A percentile compares a stretch with the other conserved stretches of the same genome.
These are phyloP conservation scores for Diaporthe citrichinensis DNA, from an alignment of 2,329 filamentous ascomycete species.

Conservation along the genomic window DNA sequence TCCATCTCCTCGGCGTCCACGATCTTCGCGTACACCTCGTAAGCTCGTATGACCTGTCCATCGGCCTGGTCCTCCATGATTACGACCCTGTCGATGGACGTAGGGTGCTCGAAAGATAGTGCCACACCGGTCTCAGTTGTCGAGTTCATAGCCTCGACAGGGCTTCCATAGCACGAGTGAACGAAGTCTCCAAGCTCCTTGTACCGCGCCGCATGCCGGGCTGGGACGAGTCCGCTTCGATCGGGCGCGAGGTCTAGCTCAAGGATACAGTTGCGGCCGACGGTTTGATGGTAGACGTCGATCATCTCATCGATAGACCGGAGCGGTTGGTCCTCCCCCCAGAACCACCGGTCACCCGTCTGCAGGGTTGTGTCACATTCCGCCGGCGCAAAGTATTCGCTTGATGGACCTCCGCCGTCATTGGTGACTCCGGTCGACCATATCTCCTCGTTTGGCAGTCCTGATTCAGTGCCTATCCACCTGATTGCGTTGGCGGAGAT, in stretches of 20 bases:
- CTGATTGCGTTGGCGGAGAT: constrained; percentile 44
- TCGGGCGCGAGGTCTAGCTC: constrained; percentile 47
- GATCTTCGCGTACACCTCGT: constrained; percentile 44
- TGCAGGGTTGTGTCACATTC: constrained; percentile 48
- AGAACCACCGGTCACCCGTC: constrained; percentile 47
- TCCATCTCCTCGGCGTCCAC: constrained; percentile 37
- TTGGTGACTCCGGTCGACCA: constrained; percentile 46
- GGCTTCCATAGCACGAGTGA: constrained; percentile 30
- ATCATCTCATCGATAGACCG: constrained; percentile 45
- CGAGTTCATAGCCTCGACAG: constrained; percentile 6
- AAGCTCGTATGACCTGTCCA: constrained; percentile 47
- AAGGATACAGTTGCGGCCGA: constrained; percentile 47
- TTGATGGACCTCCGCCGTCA: constrained; percentile 45
- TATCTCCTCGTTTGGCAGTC: constrained; percentile 45
- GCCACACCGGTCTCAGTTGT: not conserved
- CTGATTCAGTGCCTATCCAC: constrained; percentile 46
- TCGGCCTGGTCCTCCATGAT: constrained; percentile 48
- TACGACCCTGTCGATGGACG: constrained; percentile 45
- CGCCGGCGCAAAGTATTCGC: constrained; percentile 45
- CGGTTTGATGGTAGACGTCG: constrained; percentile 46
- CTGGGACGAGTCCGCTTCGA: constrained; percentile 45
- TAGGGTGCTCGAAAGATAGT: constrained; percentile 41
- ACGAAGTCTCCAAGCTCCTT: constrained; percentile 47
- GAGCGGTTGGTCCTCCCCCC: constrained; percentile 44
- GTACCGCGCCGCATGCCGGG: constrained; percentile 45